phyloP scores from a whole-genome alignment of 352 stramenopile species.

The Pythium sukuiense region DNA sequence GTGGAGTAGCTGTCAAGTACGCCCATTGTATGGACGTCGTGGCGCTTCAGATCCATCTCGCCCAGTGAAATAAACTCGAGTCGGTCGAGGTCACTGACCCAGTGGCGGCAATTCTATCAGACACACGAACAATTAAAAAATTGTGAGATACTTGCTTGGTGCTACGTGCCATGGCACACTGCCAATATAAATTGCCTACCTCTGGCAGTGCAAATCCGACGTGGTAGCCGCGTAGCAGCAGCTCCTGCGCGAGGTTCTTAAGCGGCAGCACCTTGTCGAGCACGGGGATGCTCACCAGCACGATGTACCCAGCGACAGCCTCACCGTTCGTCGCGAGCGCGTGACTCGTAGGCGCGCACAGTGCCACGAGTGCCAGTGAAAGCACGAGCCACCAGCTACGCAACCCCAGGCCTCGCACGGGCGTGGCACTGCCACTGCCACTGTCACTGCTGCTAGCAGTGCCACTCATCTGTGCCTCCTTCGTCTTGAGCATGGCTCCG shows the following conservation, averaged over 20 bases:
- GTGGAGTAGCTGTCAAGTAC: conserved; percentile 70
- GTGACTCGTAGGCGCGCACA: conserved; percentile 13
- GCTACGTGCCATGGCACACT: too few species aligned
- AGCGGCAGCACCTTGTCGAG: conserved; percentile 82
- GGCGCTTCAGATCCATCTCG: conserved; percentile 47
- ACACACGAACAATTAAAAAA: neutral
- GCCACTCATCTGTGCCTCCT: neutral
- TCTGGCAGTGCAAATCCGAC: conserved; percentile 81
- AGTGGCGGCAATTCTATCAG: conserved; percentile 67
- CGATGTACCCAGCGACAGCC: conserved; percentile 54
- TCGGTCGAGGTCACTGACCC: conserved; percentile 68
- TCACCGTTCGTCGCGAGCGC: conserved; percentile 9
- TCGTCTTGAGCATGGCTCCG: neutral
- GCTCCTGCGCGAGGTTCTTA: conserved; percentile 71
- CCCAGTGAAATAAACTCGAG: conserved; percentile 83
- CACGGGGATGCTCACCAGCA: conserved; percentile 83
- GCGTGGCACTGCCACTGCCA: neutral
- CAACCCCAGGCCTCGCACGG: neutral
- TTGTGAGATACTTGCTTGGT: neutral
- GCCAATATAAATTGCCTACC: conserved; percentile 10
- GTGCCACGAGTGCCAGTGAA: conserved; percentile 5
- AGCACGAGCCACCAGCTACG: conserved; percentile 21
- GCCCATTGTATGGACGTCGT: conserved; percentile 33
- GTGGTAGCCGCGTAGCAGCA: conserved; percentile 70
- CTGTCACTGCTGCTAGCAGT: neutral